Percentiles rank a stretch among this genome's conserved stretches.
These are phyloP conservation scores for Hygrophila difformis DNA, from an alignment of 257 asterid species.

Conservation along the genomic window DNA sequence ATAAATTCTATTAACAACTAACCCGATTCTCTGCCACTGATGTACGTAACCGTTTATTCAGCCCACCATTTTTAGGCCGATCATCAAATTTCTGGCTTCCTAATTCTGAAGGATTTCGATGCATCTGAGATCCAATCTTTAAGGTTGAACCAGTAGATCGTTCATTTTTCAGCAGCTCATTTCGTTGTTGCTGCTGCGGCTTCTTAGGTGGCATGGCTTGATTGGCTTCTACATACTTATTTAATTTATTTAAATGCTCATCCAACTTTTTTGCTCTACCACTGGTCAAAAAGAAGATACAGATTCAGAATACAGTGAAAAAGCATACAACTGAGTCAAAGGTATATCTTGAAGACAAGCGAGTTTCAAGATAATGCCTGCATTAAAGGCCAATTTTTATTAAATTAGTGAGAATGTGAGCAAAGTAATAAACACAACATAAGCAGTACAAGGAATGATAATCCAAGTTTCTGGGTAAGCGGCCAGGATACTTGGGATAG, in stretches of 20 bases:
- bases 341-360: not conserved
- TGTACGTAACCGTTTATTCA: slow-evolving; percentile 84
- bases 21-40: slow-evolving; percentile 90
- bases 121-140: slow-evolving; percentile 70
- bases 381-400: not conserved
- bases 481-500: not conserved
- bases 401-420: not conserved
- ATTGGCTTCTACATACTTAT: slow-evolving; percentile 45
- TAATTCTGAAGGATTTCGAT: slow-evolving; percentile 55
- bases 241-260: slow-evolving; percentile 58
- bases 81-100: slow-evolving; percentile 65
- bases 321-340: not conserved
- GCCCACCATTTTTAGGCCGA: slow-evolving; percentile 64
- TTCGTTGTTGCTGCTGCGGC: slow-evolving; percentile 45
- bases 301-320: slow-evolving; percentile 16
- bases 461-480: not conserved
- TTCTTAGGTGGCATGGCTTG: slow-evolving; percentile 52
- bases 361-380: slow-evolving; percentile 3
- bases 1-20: slow-evolving; percentile 27
- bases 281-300: slow-evolving; percentile 32
- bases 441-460: not conserved
- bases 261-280: slow-evolving; percentile 76
- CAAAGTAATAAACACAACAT: not conserved
- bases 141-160: slow-evolving; percentile 55
- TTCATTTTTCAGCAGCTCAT: slow-evolving; percentile 60